These are phyloP conservation scores for Senecio squalidus DNA, from an alignment of 140 eudicot species.

Conservation along the genomic window DNA sequence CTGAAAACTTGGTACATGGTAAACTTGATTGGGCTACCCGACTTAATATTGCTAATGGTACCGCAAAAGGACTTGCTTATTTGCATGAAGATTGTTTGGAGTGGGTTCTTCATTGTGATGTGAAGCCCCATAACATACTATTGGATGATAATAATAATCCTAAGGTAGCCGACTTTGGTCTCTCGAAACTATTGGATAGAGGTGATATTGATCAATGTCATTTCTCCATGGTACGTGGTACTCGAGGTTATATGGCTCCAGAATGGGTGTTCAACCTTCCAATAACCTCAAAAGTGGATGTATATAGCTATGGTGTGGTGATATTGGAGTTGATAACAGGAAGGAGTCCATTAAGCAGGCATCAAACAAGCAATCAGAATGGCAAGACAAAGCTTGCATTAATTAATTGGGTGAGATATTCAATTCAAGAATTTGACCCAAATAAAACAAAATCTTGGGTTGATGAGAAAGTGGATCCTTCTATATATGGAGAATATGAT, in stretches of 20 bases:
- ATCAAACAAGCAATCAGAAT: not conserved
- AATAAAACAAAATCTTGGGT: constrained; percentile 13
- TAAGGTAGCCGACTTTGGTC: constrained; percentile 38
- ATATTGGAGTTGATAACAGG: constrained; percentile 32
- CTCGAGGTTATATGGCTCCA: constrained; percentile 49
- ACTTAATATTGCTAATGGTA: constrained; percentile 34
- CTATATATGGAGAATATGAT: constrained; percentile 9
- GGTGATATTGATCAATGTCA: constrained; percentile 5
- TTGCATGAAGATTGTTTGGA: constrained; percentile 42
- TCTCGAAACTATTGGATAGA: constrained; percentile 20
- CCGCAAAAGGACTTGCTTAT: constrained; percentile 43
- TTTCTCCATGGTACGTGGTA: constrained; percentile 33
- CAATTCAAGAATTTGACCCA: not conserved
- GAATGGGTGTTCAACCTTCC: constrained; percentile 42
- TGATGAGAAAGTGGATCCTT: constrained; percentile 13
- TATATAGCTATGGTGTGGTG: constrained; percentile 35
- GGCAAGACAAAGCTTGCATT: not conserved
- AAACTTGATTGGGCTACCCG: constrained; percentile 24
- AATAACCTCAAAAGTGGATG: constrained; percentile 44
- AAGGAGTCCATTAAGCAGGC: constrained; percentile 18
- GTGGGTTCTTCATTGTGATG: constrained; percentile 48
- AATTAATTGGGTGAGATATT: constrained; percentile 19
- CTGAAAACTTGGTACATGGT: not conserved
- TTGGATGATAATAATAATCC: constrained; percentile 26
- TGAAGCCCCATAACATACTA: constrained; percentile 41